Base-by-base conservation (phyloP, 805 yeast species). In the Starmerella bombi region DNA sequence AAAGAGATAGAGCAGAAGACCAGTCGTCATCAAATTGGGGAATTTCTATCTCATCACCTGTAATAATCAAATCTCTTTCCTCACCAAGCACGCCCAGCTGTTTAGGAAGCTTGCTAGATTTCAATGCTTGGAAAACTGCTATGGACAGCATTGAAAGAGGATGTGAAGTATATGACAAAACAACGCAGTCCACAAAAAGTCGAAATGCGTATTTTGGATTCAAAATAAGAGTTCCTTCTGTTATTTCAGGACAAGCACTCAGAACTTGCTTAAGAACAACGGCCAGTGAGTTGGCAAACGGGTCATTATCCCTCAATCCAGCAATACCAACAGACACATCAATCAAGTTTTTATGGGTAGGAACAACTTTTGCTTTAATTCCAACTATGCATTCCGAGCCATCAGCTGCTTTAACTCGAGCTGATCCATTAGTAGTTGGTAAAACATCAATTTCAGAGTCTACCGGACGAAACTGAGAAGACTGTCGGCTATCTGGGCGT, bases 341-440 rank as follows among this genome's bases (percentile, higher is more conserved):
- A 8, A 86, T 63, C 28, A 83, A 61, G 15, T 70, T 68, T 4
- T 38, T 10, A 36, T 38, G 45, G 4, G 42, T 41, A 16, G 42
- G 40, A 14, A 82, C 80, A 3, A 86, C 95, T 52, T 80, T 80
- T 10, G 86, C 74, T 60, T 91, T 91, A 36, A 88, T 71, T 54
- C 96, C 91, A 4, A 84, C 88, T 25, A 91, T 78, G 52, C 94
- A 84, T 60, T 91, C 97, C 46, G 84, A 74, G 18, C 98, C 97
- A 59, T 88, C 97, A 36, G 80, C 70, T 25, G 84, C 71, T 48
- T 85, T 70, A 16, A 88, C 73, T 62, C 94, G 71, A 0, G 96
- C 80, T 2, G 96, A 85, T 12, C 98, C 98, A 61, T 88, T 83
- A 3, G 95, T 80, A 38, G 77, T 73, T 0, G 94, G 91, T 44